Conservation (phyloP, 2,329 filamentous ascomycete genomes). For the Tolypocladium guangdongense region DNA sequence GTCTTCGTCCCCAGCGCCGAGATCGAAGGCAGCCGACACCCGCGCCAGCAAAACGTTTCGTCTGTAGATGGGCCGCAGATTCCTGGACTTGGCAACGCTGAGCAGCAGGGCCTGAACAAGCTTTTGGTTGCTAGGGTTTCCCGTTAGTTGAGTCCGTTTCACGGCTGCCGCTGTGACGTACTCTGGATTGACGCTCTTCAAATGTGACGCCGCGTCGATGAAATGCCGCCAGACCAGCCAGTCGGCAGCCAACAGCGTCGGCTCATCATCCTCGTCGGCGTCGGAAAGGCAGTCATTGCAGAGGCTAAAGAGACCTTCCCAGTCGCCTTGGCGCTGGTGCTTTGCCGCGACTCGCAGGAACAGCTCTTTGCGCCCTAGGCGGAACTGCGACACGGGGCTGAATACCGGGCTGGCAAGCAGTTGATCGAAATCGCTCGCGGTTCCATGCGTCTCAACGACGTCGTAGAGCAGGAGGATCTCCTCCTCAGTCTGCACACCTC, state of each 20-base stretch:
- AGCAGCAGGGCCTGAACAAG: conserved; percentile 19
- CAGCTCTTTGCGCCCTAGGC: conserved; percentile 34
- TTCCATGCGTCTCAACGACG: conserved; percentile 32
- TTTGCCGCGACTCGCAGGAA: conserved; percentile 28
- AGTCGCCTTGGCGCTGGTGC: conserved; percentile 27
- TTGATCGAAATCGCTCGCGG: conserved; percentile 28
- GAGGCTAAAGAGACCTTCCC: conserved; percentile 30
- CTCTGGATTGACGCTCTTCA: conserved; percentile 20
- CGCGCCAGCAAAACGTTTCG: conserved; percentile 28
- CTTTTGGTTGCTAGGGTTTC: conserved; percentile 11
- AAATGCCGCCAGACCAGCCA: conserved; percentile 29
- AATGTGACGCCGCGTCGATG: conserved; percentile 24
- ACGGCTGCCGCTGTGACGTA: conserved; percentile 10
- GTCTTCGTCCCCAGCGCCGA: conserved; percentile 16
- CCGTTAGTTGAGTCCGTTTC: conserved; percentile 3
- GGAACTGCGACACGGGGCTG: conserved; percentile 32
- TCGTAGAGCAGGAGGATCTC: conserved; percentile 39
- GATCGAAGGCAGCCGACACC: conserved; percentile 24
- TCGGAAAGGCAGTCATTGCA: conserved; percentile 31
- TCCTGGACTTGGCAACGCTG: conserved; percentile 15
- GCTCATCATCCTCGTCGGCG: conserved; percentile 23
- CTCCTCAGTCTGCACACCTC: conserved; percentile 33
- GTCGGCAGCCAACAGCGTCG: conserved; percentile 34
- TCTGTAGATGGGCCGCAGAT: conserved; percentile 26
- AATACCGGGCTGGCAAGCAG: conserved; percentile 27